Conservation (phyloP, 1,284 basidiomycete species). For the Hortiboletus rubellus region DNA sequence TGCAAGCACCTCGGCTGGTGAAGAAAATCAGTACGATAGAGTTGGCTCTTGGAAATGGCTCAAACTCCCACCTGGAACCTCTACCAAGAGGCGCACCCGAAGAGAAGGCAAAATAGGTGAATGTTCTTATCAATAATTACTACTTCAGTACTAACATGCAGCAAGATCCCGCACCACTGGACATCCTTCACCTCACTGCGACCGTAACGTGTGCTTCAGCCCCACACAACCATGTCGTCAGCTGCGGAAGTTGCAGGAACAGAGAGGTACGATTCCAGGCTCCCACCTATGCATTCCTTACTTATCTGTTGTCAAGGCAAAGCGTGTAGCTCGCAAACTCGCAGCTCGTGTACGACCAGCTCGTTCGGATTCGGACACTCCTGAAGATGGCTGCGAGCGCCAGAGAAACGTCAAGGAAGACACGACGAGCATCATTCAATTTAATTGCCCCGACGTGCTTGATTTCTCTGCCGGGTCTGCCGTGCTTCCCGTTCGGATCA, state of each 20-base stretch:
- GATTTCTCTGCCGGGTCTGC: conserved; percentile 89
- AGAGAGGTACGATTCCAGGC: conserved; percentile 62
- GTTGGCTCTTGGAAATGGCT: conserved; percentile 86
- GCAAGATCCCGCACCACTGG: conserved; percentile 68
- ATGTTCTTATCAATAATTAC: conserved; percentile 21
- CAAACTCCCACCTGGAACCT: conserved; percentile 72
- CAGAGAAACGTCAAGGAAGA: conserved; percentile 59
- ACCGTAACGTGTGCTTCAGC: conserved; percentile 76
- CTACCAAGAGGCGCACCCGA: conserved; percentile 79
- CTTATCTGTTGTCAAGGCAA: conserved; percentile 52
- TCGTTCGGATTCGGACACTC: conserved; percentile 73
- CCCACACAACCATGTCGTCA: conserved; percentile 74
- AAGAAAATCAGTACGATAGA: conserved; percentile 64
- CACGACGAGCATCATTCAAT: conserved; percentile 86
- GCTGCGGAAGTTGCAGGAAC: conserved; percentile 81
- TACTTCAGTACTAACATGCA: conserved; percentile 24
- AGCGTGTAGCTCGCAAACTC: conserved; percentile 84
- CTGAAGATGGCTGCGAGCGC: conserved; percentile 50
- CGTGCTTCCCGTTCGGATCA: conserved; percentile 91
- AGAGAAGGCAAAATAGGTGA: conserved; percentile 85
- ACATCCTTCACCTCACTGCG: conserved; percentile 68
- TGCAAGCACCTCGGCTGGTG: conserved; percentile 56
- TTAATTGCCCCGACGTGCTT: conserved; percentile 93
- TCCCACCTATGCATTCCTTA: conserved; percentile 12
- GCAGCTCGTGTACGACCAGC: conserved; percentile 76